Conservation (phyloP, 805 yeast genomes). For the Tetrapisispora iriomotensis region DNA sequence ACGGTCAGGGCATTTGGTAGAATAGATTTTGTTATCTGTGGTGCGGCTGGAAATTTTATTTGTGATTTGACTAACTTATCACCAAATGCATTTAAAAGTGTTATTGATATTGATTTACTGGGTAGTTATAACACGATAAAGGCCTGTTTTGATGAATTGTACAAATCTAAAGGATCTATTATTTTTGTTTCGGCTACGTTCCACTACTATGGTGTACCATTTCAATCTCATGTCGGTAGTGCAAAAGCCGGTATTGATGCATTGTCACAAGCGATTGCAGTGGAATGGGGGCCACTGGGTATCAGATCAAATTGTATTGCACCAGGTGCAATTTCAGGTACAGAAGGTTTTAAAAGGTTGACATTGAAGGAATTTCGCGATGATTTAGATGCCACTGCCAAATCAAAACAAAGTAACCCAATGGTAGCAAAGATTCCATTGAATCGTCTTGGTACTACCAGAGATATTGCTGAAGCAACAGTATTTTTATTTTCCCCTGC, state of each 20-base stretch:
- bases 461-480: constrained; percentile 82
- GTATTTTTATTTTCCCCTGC: constrained; percentile 79
- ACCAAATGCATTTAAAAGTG: constrained; percentile 81
- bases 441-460: constrained; percentile 57
- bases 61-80: constrained; percentile 70
- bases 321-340: constrained; percentile 81
- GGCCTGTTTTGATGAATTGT: constrained; percentile 61
- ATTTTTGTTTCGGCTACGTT: constrained; percentile 82
- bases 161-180: constrained; percentile 57
- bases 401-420: not conserved
- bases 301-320: constrained; percentile 77
- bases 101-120: constrained; percentile 72
- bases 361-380: constrained; percentile 33
- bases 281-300: constrained; percentile 87
- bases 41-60: constrained; percentile 93
- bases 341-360: constrained; percentile 76
- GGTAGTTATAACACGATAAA: constrained; percentile 88
- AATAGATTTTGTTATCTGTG: constrained; percentile 83
- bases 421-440: constrained; percentile 35
- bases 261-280: constrained; percentile 70
- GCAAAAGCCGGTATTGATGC: constrained; percentile 97
- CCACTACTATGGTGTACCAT: constrained; percentile 82
- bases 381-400: constrained; percentile 27
- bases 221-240: constrained; percentile 85
- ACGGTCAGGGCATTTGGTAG: constrained; percentile 64